These are phyloP conservation scores for Erysimum cheiri DNA, from an alignment of 441 rosid species.

Conservation along the genomic window DNA sequence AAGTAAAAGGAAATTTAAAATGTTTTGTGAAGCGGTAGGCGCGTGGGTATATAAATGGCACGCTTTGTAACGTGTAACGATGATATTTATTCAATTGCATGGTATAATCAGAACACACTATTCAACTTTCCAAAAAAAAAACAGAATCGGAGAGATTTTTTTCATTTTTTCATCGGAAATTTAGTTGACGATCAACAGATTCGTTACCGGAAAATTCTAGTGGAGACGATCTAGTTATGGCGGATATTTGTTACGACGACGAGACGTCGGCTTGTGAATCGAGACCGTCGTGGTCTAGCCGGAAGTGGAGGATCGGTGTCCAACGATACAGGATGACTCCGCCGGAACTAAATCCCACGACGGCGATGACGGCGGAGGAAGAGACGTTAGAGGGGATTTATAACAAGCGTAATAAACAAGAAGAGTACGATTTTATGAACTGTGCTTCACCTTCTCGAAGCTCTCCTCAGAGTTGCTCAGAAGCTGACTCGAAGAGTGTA, in stretches of 20 bases:
- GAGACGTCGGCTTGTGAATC: conserved; percentile 42
- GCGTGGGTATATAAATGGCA: conserved; percentile 40
- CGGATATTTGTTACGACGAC: conserved; percentile 64
- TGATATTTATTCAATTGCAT: conserved; percentile 39
- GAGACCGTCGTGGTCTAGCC: conserved; percentile 52
- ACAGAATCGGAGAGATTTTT: conserved; percentile 2
- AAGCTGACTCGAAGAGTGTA: background rate
- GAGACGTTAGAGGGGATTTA: conserved; percentile 13
- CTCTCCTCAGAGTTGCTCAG: conserved; percentile 16
- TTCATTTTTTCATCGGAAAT: background rate
- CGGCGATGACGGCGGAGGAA: background rate
- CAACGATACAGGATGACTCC: conserved; percentile 55
- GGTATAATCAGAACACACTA: background rate
- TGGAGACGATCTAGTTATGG: conserved; percentile 44
- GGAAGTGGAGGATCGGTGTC: conserved; percentile 73
- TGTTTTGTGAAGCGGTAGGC: conserved; percentile 43
- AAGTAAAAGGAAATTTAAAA: conserved; percentile 24
- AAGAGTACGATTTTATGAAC: conserved; percentile 29
- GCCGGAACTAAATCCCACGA: conserved; percentile 22
- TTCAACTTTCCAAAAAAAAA: background rate
- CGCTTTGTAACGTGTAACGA: conserved; percentile 33
- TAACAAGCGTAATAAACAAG: conserved; percentile 50
- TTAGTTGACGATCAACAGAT: conserved; percentile 13
- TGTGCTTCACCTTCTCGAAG: conserved; percentile 42
- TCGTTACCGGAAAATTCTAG: conserved; percentile 12